phyloP scores from a whole-genome alignment of 2,329 filamentous ascomycete genomes.

The Amesomyces nigricolor region DNA sequence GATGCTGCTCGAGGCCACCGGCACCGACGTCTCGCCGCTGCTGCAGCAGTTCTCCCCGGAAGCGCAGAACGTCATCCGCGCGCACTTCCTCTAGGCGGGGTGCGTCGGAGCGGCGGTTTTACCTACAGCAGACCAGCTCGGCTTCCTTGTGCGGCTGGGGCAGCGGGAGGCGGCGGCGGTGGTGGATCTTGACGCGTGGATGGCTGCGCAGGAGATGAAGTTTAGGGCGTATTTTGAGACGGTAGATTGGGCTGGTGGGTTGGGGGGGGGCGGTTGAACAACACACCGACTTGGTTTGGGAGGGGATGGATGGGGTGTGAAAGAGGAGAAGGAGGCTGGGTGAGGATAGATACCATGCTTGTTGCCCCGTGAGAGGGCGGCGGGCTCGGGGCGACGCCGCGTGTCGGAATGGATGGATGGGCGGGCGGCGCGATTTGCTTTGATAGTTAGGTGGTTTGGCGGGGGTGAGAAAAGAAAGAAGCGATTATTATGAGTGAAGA shows the following conservation, averaged over 20 bases:
- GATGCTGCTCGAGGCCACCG: conserved; percentile 65
- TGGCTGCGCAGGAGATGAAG: neutral
- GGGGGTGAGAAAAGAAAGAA: no score
- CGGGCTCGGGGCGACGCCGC: neutral
- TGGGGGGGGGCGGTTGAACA: neutral
- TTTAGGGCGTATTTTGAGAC: conserved; percentile 7
- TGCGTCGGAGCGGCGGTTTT: neutral
- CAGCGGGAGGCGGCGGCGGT: neutral
- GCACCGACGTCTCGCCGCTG: conserved; percentile 69
- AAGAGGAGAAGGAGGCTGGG: no score
- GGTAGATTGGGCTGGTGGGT: neutral
- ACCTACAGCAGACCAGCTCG: neutral
- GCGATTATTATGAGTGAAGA: no score
- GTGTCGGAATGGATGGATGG: neutral
- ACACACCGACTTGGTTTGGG: neutral
- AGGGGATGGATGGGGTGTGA: no score
- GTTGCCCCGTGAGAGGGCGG: neutral
- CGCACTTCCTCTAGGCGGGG: conserved; percentile 61
- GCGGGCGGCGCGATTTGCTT: neutral
- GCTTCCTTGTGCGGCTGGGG: neutral
- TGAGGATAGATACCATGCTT: neutral
- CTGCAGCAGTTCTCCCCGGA: conserved; percentile 67
- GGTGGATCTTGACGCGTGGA: conserved; percentile 8
- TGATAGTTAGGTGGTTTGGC: no score
- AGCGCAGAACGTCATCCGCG: conserved; percentile 72